phyloP scores from a whole-genome alignment of 73 alveolate genomes.

The Symbiodinium natans region DNA sequence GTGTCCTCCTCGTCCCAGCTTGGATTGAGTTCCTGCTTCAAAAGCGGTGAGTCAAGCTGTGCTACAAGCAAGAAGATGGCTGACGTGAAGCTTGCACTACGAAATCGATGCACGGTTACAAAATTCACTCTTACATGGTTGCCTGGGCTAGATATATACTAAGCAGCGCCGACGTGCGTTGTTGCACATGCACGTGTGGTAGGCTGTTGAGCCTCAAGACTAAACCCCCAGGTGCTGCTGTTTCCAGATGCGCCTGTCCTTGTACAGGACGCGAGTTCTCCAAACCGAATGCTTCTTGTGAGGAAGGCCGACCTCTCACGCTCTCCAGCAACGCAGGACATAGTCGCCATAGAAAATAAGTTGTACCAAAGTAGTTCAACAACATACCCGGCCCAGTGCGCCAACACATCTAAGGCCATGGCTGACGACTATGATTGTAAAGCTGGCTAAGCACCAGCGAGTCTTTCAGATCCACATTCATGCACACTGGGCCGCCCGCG shows the following conservation, averaged over 20 bases:
- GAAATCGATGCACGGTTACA: background rate
- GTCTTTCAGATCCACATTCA: background rate
- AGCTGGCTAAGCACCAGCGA: background rate
- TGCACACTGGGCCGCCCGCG: constrained; percentile 10
- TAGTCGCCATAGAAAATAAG: no score
- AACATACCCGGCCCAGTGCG: no score
- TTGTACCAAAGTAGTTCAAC: no score
- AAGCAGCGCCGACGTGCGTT: no score
- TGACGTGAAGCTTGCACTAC: background rate
- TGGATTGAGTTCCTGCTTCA: constrained; percentile 58
- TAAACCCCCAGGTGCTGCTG: no score
- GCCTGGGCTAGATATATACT: no score
- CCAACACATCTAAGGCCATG: no score
- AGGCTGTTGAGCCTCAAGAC: no score
- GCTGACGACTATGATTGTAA: background rate
- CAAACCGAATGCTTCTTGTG: constrained; percentile 71
- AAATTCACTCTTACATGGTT: background rate
- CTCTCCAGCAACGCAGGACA: background rate
- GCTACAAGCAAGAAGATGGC: no score
- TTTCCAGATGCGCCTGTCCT: background rate
- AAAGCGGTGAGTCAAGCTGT: no score
- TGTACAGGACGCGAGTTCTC: constrained; percentile 82
- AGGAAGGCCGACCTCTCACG: constrained; percentile 47
- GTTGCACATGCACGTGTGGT: no score
- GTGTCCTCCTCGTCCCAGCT: constrained; percentile 90